Evolutionary conservation across 306 rosid genomes (phyloP), one percentile per base, ranked within the genome.

Genomic region (Cucurbita moschata): DNA sequence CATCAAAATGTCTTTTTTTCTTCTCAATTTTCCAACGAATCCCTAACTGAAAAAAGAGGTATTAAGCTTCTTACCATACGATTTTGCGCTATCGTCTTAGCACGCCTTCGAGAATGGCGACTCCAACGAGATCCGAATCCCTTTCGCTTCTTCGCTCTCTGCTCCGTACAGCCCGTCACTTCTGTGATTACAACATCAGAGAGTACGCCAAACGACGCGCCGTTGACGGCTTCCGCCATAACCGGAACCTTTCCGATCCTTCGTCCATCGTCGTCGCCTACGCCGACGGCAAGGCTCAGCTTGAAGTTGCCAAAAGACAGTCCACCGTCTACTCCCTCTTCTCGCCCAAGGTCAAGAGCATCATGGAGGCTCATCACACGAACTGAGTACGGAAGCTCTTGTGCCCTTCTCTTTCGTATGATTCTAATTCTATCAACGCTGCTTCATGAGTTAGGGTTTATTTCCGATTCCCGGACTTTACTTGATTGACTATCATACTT

Each of bases 181-280:
- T 92, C 77, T 78, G 83, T 44, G 95, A 92, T 72, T 92, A 89
- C 88, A 92, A 92, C 89, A 79, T 89, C 50, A 81, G 85, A 52
- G 96, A 92, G 65, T 89, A 92, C 92, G 63, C 89, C 16, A 87
- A 85, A 83, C 88, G 83, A 71, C 92, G 92, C 10, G 79, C 90
- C 74, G 4, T 85, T 56, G 96, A 92, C 10, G 89, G 85, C 69
- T 89, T 89, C 72, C 97, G 87, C 60, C 54, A 74, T 6, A 86
- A 82, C 74, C 80, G 77, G 9, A 35, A 21, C 74, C 88, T 92
- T 15, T 78, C 94, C 0, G 89, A 85, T 26, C 71, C 84, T 2
- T 16, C 76, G 38, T 72, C 82, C 14, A 53, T 84, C 43, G 60
- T 87, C 19, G 40, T 85, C 3, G 89, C 89, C 19, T 84, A 77